Conservation (phyloP, 2,329 filamentous ascomycete genomes). For the Diaporthe sp. region DNA sequence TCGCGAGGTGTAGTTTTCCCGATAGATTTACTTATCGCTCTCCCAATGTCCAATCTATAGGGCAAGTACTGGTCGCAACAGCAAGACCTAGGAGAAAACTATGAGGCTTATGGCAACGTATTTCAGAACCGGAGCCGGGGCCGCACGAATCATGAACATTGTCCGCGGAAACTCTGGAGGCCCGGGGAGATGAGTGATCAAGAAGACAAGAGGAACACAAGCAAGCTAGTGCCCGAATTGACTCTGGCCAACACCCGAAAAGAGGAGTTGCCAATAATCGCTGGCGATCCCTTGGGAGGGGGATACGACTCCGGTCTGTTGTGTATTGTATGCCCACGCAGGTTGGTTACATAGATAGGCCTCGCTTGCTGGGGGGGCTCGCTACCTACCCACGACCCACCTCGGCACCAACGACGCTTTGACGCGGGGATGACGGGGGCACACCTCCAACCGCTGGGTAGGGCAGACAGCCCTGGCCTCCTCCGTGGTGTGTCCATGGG, state of each 20-base stretch:
- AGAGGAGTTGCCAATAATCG: not conserved
- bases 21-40: not conserved
- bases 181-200: not conserved
- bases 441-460: not conserved
- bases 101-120: slow-evolving; percentile 15
- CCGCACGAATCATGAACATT: slow-evolving; percentile 18
- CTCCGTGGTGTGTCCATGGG: too few relatives aligned
- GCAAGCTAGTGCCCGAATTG: not conserved
- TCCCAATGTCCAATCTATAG: not conserved
- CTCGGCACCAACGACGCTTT: not conserved
- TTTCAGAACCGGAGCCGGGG: slow-evolving; percentile 2
- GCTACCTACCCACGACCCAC: not conserved
- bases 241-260: not conserved
- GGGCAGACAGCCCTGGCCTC: not conserved
- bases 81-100: not conserved
- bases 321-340: not conserved
- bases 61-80: slow-evolving; percentile 10
- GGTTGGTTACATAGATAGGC: not conserved
- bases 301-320: not conserved
- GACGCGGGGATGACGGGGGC: not conserved
- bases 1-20: too few relatives aligned
- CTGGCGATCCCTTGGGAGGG: not conserved
- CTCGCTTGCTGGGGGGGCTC: not conserved
- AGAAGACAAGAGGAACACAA: not conserved
- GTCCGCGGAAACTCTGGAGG: not conserved